A percentile compares a stretch with the other conserved stretches of the same genome.
phyloP scores from a whole-genome alignment of 1,284 basidiomycete genomes.

The Inonotus hispidus region DNA sequence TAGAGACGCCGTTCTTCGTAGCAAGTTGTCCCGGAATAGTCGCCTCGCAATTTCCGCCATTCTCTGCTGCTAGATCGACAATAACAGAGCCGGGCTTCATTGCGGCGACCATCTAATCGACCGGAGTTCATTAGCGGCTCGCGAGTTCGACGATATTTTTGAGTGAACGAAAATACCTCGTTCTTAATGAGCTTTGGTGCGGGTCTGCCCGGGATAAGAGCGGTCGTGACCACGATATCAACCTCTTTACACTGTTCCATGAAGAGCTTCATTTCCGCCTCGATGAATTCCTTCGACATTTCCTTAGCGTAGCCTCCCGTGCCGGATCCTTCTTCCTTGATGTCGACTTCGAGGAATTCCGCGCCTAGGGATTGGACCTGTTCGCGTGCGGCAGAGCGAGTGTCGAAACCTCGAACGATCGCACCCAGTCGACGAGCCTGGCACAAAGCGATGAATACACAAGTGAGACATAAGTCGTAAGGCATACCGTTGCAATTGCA shows the following conservation, averaged over 20 bases:
- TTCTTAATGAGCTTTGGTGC: conserved; percentile 78
- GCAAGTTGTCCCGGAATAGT: conserved; percentile 70
- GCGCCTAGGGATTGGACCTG: conserved; percentile 84
- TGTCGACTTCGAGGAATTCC: conserved; percentile 74
- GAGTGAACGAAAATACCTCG: conserved; percentile 35
- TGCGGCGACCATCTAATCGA: conserved; percentile 60
- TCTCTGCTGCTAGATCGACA: conserved; percentile 80
- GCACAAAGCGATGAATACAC: not conserved
- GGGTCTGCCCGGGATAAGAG: conserved; percentile 76
- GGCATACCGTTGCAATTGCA: conserved; percentile 71
- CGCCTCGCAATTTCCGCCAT: conserved; percentile 79
- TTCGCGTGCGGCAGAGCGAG: conserved; percentile 75
- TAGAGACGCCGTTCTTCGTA: conserved; percentile 61
- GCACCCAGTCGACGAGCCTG: conserved; percentile 77
- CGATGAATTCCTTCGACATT: conserved; percentile 87
- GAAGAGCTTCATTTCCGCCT: conserved; percentile 84
- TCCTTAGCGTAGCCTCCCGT: conserved; percentile 84
- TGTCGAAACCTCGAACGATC: conserved; percentile 82
- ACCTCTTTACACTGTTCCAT: conserved; percentile 82
- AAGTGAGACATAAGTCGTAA: not conserved
- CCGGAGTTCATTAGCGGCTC: not conserved
- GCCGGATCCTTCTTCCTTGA: conserved; percentile 76
- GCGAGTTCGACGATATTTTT: not conserved
- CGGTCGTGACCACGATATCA: conserved; percentile 82
- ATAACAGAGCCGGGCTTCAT: conserved; percentile 88